Evolutionary conservation across 2,329 filamentous ascomycete genomes (phyloP).

Genomic region (Neonectria magnoliae): DNA sequence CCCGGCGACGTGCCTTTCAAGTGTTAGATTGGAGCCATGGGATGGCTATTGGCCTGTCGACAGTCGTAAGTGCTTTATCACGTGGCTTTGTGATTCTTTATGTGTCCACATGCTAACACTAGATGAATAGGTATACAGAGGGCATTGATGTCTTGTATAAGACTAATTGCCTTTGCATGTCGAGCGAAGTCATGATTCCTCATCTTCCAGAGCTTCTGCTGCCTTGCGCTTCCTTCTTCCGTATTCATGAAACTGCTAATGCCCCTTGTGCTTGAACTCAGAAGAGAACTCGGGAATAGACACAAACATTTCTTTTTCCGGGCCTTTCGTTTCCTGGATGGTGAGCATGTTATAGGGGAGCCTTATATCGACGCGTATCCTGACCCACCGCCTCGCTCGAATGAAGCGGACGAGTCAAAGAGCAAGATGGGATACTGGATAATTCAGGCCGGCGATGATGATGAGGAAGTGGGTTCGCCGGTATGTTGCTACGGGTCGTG

Average conservation of each 20-base stretch:
- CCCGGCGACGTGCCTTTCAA: neutral
- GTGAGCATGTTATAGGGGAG: neutral
- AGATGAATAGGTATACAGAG: constrained; percentile 12
- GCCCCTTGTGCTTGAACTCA: no score
- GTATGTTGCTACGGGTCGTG: no score
- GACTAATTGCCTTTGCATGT: constrained; percentile 8
- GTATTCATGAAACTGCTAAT: neutral
- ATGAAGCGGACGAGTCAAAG: neutral
- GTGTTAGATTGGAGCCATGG: constrained; percentile 4
- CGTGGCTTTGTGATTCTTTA: neutral
- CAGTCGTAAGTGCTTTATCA: neutral
- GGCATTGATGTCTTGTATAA: constrained; percentile 8
- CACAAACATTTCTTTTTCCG: no score
- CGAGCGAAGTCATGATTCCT: neutral
- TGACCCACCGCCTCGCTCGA: neutral
- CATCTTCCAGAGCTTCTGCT: neutral
- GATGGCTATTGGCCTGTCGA: constrained; percentile 5
- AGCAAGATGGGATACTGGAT: neutral
- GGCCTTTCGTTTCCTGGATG: neutral
- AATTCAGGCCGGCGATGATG: neutral
- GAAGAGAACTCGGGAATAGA: no score
- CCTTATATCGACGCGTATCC: neutral
- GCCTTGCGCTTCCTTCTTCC: neutral
- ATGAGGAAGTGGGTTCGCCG: neutral
- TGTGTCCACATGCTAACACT: neutral